These are phyloP conservation scores for Tuber indicum DNA, from an alignment of 495 filamentous ascomycete genomes.

Conservation along the genomic window DNA sequence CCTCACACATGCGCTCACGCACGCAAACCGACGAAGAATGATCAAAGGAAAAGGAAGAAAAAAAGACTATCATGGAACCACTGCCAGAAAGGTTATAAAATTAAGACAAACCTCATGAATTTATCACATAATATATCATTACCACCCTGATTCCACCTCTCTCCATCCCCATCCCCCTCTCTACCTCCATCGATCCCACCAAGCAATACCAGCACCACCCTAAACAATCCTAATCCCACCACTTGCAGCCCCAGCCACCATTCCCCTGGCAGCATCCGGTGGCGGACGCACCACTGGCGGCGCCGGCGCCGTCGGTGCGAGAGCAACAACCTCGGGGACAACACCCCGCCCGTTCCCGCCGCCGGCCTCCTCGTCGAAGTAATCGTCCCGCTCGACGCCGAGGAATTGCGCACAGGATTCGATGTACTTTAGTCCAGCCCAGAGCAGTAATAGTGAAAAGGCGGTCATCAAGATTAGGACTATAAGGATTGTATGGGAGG, in stretches of 20 bases:
- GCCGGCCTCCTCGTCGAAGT: neutral
- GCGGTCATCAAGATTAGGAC: neutral
- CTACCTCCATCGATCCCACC: neutral
- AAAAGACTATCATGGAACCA: neutral
- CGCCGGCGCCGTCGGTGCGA: neutral
- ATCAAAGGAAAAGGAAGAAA: neutral
- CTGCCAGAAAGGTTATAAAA: neutral
- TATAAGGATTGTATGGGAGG: slow-evolving; percentile 13
- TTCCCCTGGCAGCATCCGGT: neutral
- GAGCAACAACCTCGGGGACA: neutral
- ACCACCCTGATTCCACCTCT: neutral
- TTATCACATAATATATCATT: neutral
- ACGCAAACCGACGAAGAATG: neutral
- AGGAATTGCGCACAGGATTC: slow-evolving; percentile 18
- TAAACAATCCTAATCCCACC: neutral
- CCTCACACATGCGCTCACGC: neutral
- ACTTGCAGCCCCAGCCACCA: neutral
- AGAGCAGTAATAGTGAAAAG: slow-evolving; percentile 10
- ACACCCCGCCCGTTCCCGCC: neutral
- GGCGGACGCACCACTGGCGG: neutral
- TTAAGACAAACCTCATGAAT: neutral
- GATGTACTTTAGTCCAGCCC: slow-evolving; percentile 17
- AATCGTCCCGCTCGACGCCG: neutral
- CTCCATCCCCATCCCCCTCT: neutral
- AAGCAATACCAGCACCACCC: neutral